phyloP scores from a whole-genome alignment of 805 yeast species.

The Jamesozyma spencerorum region DNA sequence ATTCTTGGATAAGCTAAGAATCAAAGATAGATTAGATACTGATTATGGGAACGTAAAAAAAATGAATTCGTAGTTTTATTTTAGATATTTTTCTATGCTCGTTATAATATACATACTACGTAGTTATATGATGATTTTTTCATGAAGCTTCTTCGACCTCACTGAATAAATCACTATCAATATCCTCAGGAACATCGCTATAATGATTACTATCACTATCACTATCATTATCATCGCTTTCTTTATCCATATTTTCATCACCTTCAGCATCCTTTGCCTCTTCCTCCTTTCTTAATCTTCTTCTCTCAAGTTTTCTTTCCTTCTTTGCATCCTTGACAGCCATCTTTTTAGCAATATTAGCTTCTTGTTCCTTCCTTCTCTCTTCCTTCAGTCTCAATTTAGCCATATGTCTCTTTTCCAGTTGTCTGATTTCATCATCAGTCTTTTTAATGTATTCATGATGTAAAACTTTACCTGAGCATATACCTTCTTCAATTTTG shows the following conservation, averaged over 20 bases:
- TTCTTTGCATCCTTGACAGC: slow-evolving; percentile 67
- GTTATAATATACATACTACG: no score
- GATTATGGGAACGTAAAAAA: slow-evolving; percentile 6
- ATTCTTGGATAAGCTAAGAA: slow-evolving; percentile 6
- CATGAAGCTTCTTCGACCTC: slow-evolving; percentile 30
- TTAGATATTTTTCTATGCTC: no score
- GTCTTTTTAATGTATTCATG: slow-evolving; percentile 65
- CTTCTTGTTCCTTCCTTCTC: slow-evolving; percentile 71
- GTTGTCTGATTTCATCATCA: slow-evolving; percentile 44
- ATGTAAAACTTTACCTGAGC: slow-evolving; percentile 79
- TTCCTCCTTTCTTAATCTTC: slow-evolving; percentile 30
- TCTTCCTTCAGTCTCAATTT: slow-evolving; percentile 54
- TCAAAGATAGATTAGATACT: slow-evolving; percentile 7
- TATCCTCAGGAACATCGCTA: slow-evolving; percentile 36
- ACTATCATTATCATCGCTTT: slow-evolving; percentile 23
- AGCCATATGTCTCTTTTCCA: slow-evolving; percentile 60
- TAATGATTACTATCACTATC: slow-evolving; percentile 30
- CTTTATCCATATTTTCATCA: slow-evolving; percentile 13
- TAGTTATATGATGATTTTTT: no score
- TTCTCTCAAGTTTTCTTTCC: slow-evolving; percentile 52
- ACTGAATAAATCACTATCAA: slow-evolving; percentile 40
- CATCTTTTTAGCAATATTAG: slow-evolving; percentile 64
- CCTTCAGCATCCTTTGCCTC: slow-evolving; percentile 22
- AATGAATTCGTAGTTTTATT: not conserved
- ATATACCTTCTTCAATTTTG: slow-evolving; percentile 88